These are phyloP conservation scores for Piper betle DNA, from an alignment of 164 flowering plant genomes.

Conservation along the genomic window DNA sequence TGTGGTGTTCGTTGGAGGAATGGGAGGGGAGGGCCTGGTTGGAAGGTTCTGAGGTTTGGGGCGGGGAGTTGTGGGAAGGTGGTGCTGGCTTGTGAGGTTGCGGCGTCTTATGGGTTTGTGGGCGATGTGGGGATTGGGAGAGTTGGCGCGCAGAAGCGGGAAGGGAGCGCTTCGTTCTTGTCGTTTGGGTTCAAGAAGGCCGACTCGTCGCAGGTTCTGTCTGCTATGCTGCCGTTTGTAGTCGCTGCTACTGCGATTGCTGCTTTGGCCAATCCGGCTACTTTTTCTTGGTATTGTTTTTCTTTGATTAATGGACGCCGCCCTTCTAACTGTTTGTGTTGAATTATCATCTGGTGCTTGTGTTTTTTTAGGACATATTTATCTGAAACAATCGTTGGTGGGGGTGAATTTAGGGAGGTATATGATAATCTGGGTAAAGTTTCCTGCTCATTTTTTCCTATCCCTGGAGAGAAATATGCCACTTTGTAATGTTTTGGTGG, in stretches of 20 bases:
- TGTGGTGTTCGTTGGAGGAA: not conserved
- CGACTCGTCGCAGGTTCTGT: slow-evolving; percentile 52
- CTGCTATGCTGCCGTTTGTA: slow-evolving; percentile 78
- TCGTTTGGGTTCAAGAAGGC: slow-evolving; percentile 30
- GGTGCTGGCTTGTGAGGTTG: slow-evolving; percentile 36
- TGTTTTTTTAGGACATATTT: not conserved
- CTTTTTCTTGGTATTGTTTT: slow-evolving; percentile 55
- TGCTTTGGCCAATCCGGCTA: slow-evolving; percentile 62
- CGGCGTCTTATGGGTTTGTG: slow-evolving; percentile 15
- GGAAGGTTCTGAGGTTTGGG: not conserved
- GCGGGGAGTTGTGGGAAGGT: slow-evolving; percentile 11
- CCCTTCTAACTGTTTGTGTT: not conserved
- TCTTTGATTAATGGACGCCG: not conserved
- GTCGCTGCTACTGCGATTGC: slow-evolving; percentile 79
- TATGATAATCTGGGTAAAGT: no score
- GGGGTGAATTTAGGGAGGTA: no score
- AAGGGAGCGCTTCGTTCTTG: slow-evolving; percentile 43
- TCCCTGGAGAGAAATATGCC: no score
- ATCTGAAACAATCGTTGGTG: not conserved
- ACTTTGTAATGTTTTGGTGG: no score
- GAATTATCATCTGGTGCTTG: not conserved
- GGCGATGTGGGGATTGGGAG: slow-evolving; percentile 19
- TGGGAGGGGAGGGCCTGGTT: not conserved
- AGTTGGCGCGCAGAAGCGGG: slow-evolving; percentile 49
- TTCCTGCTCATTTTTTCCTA: no score